Base-by-base conservation (phyloP, 192 early-diverging fungal species). In the Coemansia sp. region DNA sequence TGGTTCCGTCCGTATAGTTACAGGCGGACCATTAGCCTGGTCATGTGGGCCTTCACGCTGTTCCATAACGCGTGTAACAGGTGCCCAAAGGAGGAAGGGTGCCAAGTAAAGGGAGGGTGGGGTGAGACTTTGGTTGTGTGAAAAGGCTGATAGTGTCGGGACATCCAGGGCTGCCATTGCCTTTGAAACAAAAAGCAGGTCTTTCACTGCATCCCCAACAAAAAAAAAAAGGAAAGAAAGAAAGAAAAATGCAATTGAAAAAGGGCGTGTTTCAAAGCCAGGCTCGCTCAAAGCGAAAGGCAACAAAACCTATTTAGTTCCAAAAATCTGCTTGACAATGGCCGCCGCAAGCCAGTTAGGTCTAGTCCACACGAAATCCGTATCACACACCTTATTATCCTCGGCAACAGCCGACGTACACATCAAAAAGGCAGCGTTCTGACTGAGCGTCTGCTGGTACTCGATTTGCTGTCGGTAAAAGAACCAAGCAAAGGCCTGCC, bases 401-500 rank as follows among this genome's bases (percentile, higher is more conserved):
- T 82, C 79, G 0, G 11, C 11, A 0, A 77, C 72, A 1, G 61
- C 14, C 14, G 56, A 57, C 2, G 71, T 58, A 42, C 79, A 82
- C n/a, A 76, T 53, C 28, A 82, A 66, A 21, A 82, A 61, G 11
- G 72, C 75, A 14, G 75, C 79, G 43, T 77, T 82, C 68, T 77
- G 74, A 53, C 75, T 82, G 34, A 82, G 62, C 28, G 79, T 82
- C 62, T 82, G 79, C 75, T 82, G 75, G 58, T 82, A 82, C 75
- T 77, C 75, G 36, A 77, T 52, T 65, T 82, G 79, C 62, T 82
- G 79, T 21, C 79, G 61, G 45, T 82, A 82, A 33, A 69, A 77
- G 61, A 82, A 82, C 79, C 79, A 82, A 9, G 79, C 66, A 64
- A 82, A 77, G 18, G 79, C 79, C 75, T 82, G 75, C 79, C 79